Conservation (phyloP, 768 basidiomycete genomes). For the Amanita fuliginea region DNA sequence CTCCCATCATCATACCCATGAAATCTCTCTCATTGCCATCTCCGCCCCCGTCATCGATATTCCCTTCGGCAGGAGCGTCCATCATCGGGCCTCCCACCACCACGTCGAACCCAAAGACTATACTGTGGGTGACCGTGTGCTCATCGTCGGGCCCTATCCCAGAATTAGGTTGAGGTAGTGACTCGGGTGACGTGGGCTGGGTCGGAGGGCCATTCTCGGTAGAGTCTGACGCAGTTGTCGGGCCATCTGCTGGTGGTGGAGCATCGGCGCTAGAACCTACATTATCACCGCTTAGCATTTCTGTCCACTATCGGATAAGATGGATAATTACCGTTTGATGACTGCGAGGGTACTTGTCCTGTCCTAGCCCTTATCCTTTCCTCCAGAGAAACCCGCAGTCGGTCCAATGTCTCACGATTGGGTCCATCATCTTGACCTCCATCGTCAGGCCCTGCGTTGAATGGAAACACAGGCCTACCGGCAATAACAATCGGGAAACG, state of each 20-base stretch:
- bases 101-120: conserved; percentile 10
- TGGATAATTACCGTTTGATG: background rate
- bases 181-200: background rate
- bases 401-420: background rate
- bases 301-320: background rate
- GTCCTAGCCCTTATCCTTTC: background rate
- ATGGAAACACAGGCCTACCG: background rate
- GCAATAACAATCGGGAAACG: background rate
- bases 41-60: background rate
- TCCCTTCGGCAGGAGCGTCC: background rate
- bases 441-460: background rate
- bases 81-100: conserved; percentile 7
- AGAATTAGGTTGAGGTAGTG: background rate
- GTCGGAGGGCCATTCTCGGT: background rate
- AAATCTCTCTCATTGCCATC: background rate
- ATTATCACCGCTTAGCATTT: background rate
- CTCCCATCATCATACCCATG: conserved; percentile 4
- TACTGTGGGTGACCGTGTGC: conserved; percentile 2
- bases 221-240: background rate
- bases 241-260: background rate
- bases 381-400: background rate
- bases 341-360: background rate
- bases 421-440: background rate
- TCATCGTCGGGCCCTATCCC: background rate
- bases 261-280: background rate